Evolutionary conservation across 148 eudicot genomes (phyloP).

Genomic region (Pharnaceum exiguum): DNA sequence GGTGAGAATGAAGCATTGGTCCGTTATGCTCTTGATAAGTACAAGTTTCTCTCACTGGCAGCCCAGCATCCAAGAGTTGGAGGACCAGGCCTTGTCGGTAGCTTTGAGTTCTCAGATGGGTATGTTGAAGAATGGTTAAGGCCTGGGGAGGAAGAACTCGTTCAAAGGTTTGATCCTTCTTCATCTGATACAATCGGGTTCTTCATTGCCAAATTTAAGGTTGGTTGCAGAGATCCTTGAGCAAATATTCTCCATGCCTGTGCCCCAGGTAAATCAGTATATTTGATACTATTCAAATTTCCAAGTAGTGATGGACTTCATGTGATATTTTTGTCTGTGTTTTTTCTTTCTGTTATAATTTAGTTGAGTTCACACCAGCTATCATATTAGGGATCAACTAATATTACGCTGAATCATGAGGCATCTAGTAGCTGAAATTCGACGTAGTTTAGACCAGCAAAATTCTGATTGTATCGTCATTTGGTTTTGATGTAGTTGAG

Average conservation of each 20-base stretch:
- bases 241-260: not conserved
- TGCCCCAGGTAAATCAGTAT: no score
- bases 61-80: slow-evolving; percentile 68
- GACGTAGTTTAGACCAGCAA: no score
- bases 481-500: no score
- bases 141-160: slow-evolving; percentile 83
- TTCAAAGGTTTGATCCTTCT: slow-evolving; percentile 92
- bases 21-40: slow-evolving; percentile 79
- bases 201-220: slow-evolving; percentile 85
- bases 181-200: slow-evolving; percentile 81
- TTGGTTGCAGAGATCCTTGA: slow-evolving; percentile 53
- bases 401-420: no score
- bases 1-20: slow-evolving; percentile 92
- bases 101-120: slow-evolving; percentile 59
- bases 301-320: no score
- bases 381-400: no score
- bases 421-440: no score
- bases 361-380: no score
- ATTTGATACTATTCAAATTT: no score
- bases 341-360: no score
- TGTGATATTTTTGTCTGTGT: no score
- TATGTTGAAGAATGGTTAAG: slow-evolving; percentile 77
- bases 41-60: slow-evolving; percentile 76
- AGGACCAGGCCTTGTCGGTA: slow-evolving; percentile 81
- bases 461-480: no score